Base-by-base conservation (phyloP, 768 basidiomycete genomes). In the Kwoniella sp. region DNA sequence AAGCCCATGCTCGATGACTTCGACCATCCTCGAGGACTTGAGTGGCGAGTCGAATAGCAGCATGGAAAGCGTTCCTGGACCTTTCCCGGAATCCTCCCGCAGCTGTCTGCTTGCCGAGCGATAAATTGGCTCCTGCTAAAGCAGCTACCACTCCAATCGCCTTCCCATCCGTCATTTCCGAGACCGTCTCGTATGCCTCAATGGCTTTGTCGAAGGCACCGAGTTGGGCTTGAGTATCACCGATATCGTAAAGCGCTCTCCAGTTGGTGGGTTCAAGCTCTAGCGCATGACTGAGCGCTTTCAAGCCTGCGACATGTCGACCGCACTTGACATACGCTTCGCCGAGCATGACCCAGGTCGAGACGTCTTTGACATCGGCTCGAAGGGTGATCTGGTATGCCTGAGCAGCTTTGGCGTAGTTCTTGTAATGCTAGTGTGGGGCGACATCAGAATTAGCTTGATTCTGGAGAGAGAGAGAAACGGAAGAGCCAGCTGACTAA, bases 271-370 rank as follows among this genome's bases (percentile, higher is more conserved):
- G 87, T 23, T 87, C 82, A 63, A 96, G 84, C 65, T 89, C 87
- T 15, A 86, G 85, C 0, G 92, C 92, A 53, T 85, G 88, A 9
- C 83, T 82, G 22, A 98, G 86, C 0, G 94, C 90, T 79, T 95
- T 98, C 65, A 96, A 80, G 0, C 93, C 91, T 17, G 96, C 94
- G 20, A 87, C 87, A 70, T 93, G 90, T 34, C 92, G 87, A 55
- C 96, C 95, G 12, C 91, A 89, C 74, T 86, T 89, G 70, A 86
- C 87, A 72, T 99, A 98, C 0, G 92, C 90, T 80, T 96, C 92
- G 1, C 94, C 94, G 2, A 99, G 85, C 38, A 91, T 86, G 15
- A 93, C 84, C 96, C 95, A 98, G n/a, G 89, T 86, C 17, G 87
- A 78, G 13, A 86, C 85, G 79, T 98, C 93, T 1, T 88, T 86